Evolutionary conservation across 192 early-diverging fungal genomes (phyloP).

Genomic region (Spizellomyces punctatus): DNA sequence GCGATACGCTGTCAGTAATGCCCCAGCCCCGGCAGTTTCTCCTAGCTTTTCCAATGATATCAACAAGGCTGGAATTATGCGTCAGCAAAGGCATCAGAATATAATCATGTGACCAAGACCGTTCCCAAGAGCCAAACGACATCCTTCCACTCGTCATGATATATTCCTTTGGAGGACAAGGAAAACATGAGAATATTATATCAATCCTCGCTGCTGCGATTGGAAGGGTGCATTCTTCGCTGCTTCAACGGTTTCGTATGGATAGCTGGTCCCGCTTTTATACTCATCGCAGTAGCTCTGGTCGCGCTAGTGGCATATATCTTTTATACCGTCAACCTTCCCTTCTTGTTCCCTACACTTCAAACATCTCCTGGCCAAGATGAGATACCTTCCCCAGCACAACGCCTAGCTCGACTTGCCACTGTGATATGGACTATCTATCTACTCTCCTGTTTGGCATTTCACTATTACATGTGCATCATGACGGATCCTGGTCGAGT

Average conservation of each 20-base stretch:
- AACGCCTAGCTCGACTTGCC: background rate
- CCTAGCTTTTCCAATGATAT: too few species aligned
- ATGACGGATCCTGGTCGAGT: constrained; percentile 30
- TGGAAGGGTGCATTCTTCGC: constrained; percentile 9
- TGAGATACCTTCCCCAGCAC: background rate
- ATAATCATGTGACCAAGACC: too few species aligned
- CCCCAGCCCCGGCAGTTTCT: too few species aligned
- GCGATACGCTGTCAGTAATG: too few species aligned
- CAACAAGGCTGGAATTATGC: too few species aligned
- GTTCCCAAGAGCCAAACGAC: too few species aligned
- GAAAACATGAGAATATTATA: constrained; percentile 21
- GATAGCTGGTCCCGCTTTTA: constrained; percentile 29
- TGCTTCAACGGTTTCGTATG: constrained; percentile 23
- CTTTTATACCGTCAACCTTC: constrained; percentile 35
- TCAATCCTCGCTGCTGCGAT: constrained; percentile 14
- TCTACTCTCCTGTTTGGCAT: constrained; percentile 35
- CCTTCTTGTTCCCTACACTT: constrained; percentile 15
- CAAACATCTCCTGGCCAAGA: background rate
- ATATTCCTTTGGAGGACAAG: background rate
- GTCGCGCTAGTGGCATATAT: constrained; percentile 26
- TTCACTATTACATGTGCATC: constrained; percentile 45
- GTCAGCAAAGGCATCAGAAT: too few species aligned
- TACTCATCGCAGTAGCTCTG: constrained; percentile 28
- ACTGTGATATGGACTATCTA: constrained; percentile 28
- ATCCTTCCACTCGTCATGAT: too few species aligned